phyloP scores from a whole-genome alignment of 2,329 filamentous ascomycete species.

The Knoxdaviesia capensis region DNA sequence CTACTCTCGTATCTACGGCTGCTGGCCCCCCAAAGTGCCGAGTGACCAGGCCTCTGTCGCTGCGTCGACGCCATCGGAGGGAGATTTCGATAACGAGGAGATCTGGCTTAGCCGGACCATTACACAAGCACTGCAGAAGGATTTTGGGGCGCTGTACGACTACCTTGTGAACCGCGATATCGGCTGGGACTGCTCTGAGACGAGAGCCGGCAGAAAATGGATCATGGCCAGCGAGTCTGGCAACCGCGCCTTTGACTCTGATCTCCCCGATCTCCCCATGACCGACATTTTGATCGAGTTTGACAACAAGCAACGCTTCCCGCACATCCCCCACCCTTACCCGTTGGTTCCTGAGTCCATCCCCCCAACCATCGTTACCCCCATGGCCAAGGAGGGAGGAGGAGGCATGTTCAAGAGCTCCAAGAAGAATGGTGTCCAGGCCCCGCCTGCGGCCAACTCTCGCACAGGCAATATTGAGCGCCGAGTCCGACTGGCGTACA shows the following conservation, averaged over 20 bases:
- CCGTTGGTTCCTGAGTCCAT: slow-evolving; percentile 39
- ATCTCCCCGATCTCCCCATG: slow-evolving; percentile 34
- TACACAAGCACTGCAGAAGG: slow-evolving; percentile 34
- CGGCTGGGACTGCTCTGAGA: slow-evolving; percentile 42
- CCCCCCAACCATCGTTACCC: slow-evolving; percentile 9
- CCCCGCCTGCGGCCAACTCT: slow-evolving; percentile 4
- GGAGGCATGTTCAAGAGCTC: slow-evolving; percentile 11
- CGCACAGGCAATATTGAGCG: slow-evolving; percentile 19
- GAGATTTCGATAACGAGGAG: slow-evolving; percentile 16
- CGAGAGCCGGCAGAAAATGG: slow-evolving; percentile 41
- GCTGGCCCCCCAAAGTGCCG: slow-evolving; percentile 33
- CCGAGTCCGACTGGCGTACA: slow-evolving; percentile 34
- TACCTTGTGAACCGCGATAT: slow-evolving; percentile 49
- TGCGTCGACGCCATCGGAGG: background rate
- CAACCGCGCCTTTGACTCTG: slow-evolving; percentile 25
- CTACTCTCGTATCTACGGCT: slow-evolving; percentile 33
- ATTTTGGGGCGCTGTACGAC: slow-evolving; percentile 51
- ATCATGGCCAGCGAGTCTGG: slow-evolving; percentile 32
- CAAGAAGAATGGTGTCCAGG: slow-evolving; percentile 11
- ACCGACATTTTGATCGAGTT: slow-evolving; percentile 47
- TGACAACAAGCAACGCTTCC: slow-evolving; percentile 40
- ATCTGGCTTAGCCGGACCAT: slow-evolving; percentile 42
- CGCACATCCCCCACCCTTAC: slow-evolving; percentile 47
- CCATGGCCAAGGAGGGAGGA: background rate
- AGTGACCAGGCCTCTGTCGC: background rate